Base-by-base conservation (phyloP, 2,329 filamentous ascomycete genomes). In the Mycogone perniciosa region DNA sequence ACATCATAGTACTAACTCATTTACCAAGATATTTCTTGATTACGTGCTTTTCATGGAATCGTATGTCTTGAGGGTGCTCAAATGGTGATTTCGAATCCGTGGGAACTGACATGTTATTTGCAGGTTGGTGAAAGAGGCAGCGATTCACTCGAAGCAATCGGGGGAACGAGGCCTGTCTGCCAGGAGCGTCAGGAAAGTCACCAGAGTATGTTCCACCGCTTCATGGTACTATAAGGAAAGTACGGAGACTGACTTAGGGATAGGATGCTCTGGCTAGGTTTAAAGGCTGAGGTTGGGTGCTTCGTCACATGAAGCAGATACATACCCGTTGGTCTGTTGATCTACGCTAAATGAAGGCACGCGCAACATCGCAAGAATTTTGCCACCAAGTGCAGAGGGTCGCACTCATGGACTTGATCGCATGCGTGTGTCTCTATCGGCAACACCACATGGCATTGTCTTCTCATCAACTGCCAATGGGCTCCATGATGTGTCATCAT, bases 1-100 rank as follows among this genome's bases (percentile, higher is more conserved):
- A 33, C 8, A 30, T 26, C 27, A 8, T 50, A 7, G 37, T 33
- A 44, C 62, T 67, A 48, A 71, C 57, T 6, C 54, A 47, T 50
- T n/a, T 10, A 30, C n/a, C 40, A 58, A 93, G 89, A 85, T 95
- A 55, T 95, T 88, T 61, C 76, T 95, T 52, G 84, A 93, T 63
- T 95, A 95, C 57, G 80, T 88, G 57, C 75, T 93, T 2, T 95
- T 95, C 59, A 85, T 95, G 79, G 77, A 83, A 63, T 76, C 72
- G 79, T 81, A 67, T 47, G 73, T 35, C 20, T 11, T 29, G n/a
- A 33, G 4, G 20, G 7, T 6, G 9, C 35, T n/a, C 10, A 20
- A 38, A 38, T 11, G 6, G 11, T 38, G 10, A n/a, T 38, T 38
- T 38, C 20, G 10, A 30, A 3, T 30, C 30, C n/a, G 2, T 26